Evolutionary conservation across 2,329 filamentous ascomycete species (phyloP), one percentile per base, ranked within the genome.

Genomic region (Pochonia chlamydosporia): DNA sequence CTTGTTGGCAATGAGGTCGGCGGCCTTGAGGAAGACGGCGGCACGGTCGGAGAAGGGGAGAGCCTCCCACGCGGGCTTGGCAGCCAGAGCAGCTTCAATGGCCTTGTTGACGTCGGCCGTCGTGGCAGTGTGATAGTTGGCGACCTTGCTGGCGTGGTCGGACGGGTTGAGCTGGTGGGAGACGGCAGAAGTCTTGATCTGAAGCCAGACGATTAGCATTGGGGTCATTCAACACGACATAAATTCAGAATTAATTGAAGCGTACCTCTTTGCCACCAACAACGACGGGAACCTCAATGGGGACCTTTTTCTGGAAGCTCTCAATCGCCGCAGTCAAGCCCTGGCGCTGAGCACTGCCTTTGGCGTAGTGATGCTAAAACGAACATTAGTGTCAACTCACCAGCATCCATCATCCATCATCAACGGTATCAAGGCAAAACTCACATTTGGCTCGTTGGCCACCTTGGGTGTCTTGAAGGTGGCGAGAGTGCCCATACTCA

Each of bases 1-100:
- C 73, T 97, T 97, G 54, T 81, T 87, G 46, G 87, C 76, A 56
- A 99, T 82, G 52, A 99, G 75, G 64, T 97, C 91, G 28, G 92
- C 92, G 3, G 93, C 92, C 77, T 96, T 96, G 61, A 97, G 80
- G 74, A 97, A 97, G 63, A 99, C 79, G 48, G 91, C 87, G 11
- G 92, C 92, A 46, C 92, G 82, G 69, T 97, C 92, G 41, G 87
- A 82, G 62, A 97, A 97, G 13, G 92, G 88, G 16, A 95, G 75
- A 5, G 79, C 75, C 61, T 92, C 90, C 92, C 93, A 99, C 26
- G 82, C 79, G 46, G 82, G 76, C 72, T 95, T 93, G 41, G 91
- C 91, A n/a, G 79, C 81, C 36, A 97, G 79, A 23, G 92, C 92
- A 31, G 88, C 80, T 24, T 89, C 81, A 59, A 97, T 96, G 46